Conservation (phyloP, 1,284 basidiomycete genomes). For the Cryptococcus sp. region DNA sequence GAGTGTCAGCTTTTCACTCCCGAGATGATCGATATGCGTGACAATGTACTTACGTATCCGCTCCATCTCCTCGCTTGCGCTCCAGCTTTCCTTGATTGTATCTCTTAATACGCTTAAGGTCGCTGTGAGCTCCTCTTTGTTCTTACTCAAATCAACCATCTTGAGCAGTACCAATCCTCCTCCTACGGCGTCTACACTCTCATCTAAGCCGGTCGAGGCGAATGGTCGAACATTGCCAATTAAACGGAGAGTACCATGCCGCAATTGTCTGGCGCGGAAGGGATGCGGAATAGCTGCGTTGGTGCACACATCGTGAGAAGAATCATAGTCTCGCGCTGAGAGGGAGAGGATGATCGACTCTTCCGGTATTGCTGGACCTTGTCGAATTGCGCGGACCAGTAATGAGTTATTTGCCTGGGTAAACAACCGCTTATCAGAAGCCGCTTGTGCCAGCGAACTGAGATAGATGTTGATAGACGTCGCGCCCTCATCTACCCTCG, state of each 20-base stretch:
- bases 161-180: conserved; percentile 74
- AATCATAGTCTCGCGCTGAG: conserved; percentile 39
- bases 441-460: conserved; percentile 35
- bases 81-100: conserved; percentile 79
- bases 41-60: conserved; percentile 63
- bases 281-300: conserved; percentile 47
- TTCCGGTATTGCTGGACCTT: conserved; percentile 46
- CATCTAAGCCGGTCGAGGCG: conserved; percentile 67
- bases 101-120: conserved; percentile 74
- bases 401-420: conserved; percentile 41
- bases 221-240: conserved; percentile 66
- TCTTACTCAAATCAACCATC: conserved; percentile 76
- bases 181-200: conserved; percentile 77
- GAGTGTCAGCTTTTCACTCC: not conserved
- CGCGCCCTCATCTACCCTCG: conserved; percentile 44
- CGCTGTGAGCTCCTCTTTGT: conserved; percentile 69
- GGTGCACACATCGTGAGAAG: conserved; percentile 21
- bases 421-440: conserved; percentile 37
- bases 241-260: conserved; percentile 45
- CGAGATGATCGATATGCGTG: not conserved
- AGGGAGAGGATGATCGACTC: conserved; percentile 47
- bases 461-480: conserved; percentile 53
- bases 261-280: conserved; percentile 32
- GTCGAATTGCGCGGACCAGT: conserved; percentile 49
- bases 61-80: conserved; percentile 90